A percentile compares a stretch with the other conserved stretches of the same genome.
These are phyloP conservation scores for Neolentinus lepideus DNA, from an alignment of 1,284 basidiomycete species.

Conservation along the genomic window DNA sequence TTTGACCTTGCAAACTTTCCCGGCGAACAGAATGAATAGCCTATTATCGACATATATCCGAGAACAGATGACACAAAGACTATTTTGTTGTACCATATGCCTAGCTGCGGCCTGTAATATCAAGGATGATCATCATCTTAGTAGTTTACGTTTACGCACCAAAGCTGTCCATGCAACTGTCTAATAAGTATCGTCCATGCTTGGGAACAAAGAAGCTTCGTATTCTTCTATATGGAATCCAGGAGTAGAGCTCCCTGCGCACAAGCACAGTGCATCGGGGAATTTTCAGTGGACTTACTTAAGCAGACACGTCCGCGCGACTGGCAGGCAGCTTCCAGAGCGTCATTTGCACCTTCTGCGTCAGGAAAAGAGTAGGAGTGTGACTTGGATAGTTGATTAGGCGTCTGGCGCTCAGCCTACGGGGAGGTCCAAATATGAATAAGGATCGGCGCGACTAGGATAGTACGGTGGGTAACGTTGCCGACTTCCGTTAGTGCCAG, in stretches of 20 bases:
- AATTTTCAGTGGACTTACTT: no score
- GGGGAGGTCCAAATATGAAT: not conserved
- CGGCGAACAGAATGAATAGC: slow-evolving; percentile 83
- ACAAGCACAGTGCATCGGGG: slow-evolving; percentile 75
- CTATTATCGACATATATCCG: slow-evolving; percentile 79
- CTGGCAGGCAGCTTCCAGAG: slow-evolving; percentile 53
- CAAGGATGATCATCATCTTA: not conserved
- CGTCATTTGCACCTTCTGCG: slow-evolving; percentile 41
- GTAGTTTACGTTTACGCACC: slow-evolving; percentile 33
- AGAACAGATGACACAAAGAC: slow-evolving; percentile 81
- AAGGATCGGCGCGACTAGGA: not conserved
- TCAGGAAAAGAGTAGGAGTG: slow-evolving; percentile 58
- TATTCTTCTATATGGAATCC: slow-evolving; percentile 69
- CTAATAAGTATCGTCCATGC: slow-evolving; percentile 62
- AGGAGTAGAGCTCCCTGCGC: slow-evolving; percentile 67
- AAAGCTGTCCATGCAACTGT: slow-evolving; percentile 74
- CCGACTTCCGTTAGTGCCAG: slow-evolving; percentile 56
- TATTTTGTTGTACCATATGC: slow-evolving; percentile 72
- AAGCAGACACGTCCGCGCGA: slow-evolving; percentile 42
- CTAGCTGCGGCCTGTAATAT: slow-evolving; percentile 57
- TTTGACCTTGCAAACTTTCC: slow-evolving; percentile 83
- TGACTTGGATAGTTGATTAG: slow-evolving; percentile 49
- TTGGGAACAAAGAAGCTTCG: slow-evolving; percentile 49
- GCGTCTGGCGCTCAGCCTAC: slow-evolving; percentile 38
- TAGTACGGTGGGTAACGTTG: not conserved